Evolutionary conservation across 1,284 basidiomycete species (phyloP).

Genomic region (Irpex sp.): DNA sequence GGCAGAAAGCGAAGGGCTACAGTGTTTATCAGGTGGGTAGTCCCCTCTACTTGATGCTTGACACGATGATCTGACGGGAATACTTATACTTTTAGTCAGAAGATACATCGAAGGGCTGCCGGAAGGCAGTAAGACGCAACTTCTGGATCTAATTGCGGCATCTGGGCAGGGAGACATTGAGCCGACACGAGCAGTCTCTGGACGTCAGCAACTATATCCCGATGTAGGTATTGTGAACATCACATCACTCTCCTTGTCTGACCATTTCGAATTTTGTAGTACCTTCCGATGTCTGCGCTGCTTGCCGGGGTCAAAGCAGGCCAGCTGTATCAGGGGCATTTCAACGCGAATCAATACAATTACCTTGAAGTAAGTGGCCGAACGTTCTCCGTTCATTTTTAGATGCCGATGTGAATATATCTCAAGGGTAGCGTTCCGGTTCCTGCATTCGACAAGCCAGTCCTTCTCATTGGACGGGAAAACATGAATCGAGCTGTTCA

Average conservation of each 20-base stretch:
- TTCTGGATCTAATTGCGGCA: conserved; percentile 80
- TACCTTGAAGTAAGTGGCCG: conserved; percentile 76
- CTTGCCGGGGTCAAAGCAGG: conserved; percentile 86
- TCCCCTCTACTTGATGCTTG: neutral
- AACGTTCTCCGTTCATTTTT: neutral
- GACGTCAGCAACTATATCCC: conserved; percentile 67
- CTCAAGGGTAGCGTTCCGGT: conserved; percentile 78
- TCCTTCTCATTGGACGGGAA: conserved; percentile 86
- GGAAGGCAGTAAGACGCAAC: conserved; percentile 44
- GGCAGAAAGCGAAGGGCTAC: conserved; percentile 69
- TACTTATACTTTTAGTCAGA: conserved; percentile 42
- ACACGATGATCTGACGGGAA: neutral
- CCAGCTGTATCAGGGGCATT: conserved; percentile 87
- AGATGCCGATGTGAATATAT: neutral
- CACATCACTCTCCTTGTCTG: conserved; percentile 2
- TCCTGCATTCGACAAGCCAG: conserved; percentile 69
- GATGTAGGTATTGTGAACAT: conserved; percentile 47
- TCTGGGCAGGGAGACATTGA: conserved; percentile 59
- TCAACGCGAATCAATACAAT: conserved; percentile 95
- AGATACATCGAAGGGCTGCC: conserved; percentile 78
- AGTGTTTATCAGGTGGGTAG: conserved; percentile 55
- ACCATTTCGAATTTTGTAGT: conserved; percentile 44
- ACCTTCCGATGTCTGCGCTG: conserved; percentile 74
- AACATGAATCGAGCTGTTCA: conserved; percentile 96
- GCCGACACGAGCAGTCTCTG: conserved; percentile 49